These are phyloP conservation scores for Fusarium paranaense DNA, from an alignment of 2,329 filamentous ascomycete genomes.

Conservation along the genomic window DNA sequence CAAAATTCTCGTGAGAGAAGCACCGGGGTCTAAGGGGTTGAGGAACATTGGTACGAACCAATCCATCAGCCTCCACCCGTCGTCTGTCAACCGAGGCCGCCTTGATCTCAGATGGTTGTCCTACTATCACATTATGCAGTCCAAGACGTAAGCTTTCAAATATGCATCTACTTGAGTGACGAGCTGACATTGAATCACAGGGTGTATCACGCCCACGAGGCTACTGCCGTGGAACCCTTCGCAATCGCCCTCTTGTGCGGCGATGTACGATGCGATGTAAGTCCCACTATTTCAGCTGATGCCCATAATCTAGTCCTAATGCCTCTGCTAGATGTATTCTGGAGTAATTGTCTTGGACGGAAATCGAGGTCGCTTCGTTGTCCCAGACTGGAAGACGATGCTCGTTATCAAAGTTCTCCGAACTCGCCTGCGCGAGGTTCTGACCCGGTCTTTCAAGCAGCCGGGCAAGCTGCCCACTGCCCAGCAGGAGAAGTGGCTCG, in stretches of 20 bases:
- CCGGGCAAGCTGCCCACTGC: constrained; percentile 71
- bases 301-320: not conserved
- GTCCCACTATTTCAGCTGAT: not conserved
- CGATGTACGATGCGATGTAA: constrained; percentile 86
- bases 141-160: constrained; percentile 71
- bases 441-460: constrained; percentile 77
- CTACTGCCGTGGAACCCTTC: constrained; percentile 82
- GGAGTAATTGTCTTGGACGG: constrained; percentile 90
- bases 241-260: constrained; percentile 87
- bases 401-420: constrained; percentile 88
- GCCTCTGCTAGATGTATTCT: constrained; percentile 75
- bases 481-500: constrained; percentile 79
- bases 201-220: constrained; percentile 91
- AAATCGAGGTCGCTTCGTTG: constrained; percentile 84
- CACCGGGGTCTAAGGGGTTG: constrained; percentile 77
- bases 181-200: constrained; percentile 53
- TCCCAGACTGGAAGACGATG: constrained; percentile 90
- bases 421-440: constrained; percentile 77
- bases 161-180: not conserved
- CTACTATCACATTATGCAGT: constrained; percentile 98
- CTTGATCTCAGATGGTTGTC: constrained; percentile 83
- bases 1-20: constrained; percentile 86
- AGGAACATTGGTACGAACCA: constrained; percentile 95
- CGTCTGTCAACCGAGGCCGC: constrained; percentile 85
- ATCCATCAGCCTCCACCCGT: constrained; percentile 85